Evolutionary conservation across 345 rosid genomes (phyloP).

Genomic region (Combretum micranthum): DNA sequence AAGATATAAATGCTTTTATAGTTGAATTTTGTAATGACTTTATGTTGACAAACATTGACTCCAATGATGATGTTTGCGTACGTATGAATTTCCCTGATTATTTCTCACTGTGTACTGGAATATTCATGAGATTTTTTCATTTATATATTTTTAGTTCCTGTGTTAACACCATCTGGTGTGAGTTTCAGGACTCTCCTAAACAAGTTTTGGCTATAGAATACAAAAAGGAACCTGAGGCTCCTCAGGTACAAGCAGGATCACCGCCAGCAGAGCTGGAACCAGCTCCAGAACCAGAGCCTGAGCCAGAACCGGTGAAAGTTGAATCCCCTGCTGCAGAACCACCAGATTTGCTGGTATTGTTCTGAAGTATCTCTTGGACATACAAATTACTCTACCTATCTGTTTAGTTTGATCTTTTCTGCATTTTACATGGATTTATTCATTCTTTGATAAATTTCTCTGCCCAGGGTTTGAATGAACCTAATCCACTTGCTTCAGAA

Average conservation of each 20-base stretch:
- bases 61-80: no score
- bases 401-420: background rate
- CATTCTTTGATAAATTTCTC: no score
- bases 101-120: no score
- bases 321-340: constrained; percentile 56
- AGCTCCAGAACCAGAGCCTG: constrained; percentile 4
- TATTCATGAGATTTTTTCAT: background rate
- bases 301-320: constrained; percentile 56
- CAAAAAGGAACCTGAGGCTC: constrained; percentile 40
- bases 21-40: no score
- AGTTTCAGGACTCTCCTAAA: constrained; percentile 54
- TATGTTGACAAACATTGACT: no score
- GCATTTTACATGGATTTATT: constrained; percentile 3
- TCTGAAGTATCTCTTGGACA: background rate
- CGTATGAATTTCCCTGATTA: no score
- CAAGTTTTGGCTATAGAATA: constrained; percentile 78
- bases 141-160: background rate
- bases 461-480: constrained; percentile 67
- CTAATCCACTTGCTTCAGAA: constrained; percentile 58
- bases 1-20: no score
- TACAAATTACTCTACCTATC: background rate
- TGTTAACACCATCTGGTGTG: constrained; percentile 18
- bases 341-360: constrained; percentile 73
- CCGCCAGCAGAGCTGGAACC: constrained; percentile 22
- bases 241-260: constrained; percentile 43